Base-by-base conservation (phyloP, 495 filamentous ascomycete species). In the Tuber microsphaerosporum region DNA sequence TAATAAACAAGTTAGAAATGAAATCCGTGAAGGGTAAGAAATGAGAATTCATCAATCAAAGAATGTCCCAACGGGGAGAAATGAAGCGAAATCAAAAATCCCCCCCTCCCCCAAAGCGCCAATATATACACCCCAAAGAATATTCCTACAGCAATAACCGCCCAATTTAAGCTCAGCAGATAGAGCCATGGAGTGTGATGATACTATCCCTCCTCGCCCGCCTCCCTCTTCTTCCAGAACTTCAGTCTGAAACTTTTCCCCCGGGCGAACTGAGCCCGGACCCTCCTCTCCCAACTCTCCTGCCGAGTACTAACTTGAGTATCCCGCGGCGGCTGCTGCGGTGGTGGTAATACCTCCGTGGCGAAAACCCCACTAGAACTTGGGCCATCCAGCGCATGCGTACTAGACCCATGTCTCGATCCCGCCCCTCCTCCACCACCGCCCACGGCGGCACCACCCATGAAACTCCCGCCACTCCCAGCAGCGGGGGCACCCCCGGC, bases 271-370 rank as follows among this genome's bases (percentile, higher is more conserved):
- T 77, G 71, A 41, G 68, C 75, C 44, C 81, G 70, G 31, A 71
- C 75, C 44, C 77, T 82, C 70, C 70, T 73, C 45, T 82, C 81
- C 81, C 81, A 82, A 43, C 81, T 82, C 42, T 78, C 78, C 44
- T 82, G 81, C 45, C 77, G 71, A 45, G 70, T 42, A 51, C 72
- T 75, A n/a, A 69, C 34, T 10, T 43, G 72, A 10, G 56, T 5
- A 2, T 70, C 39, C 65, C 26, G 73, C 72, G 34, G 48, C 22
- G n/a, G 26, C 37, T 39, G 71, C 41, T 51, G 41, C 37, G 22
- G 20, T 0, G 69, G 48, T 1, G 69, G 48, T 73, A 46, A 43
- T 22, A 46, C 43, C 9, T 61, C 45, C 31, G 75, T 41, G 14
- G 75, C 51, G 69, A 73, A 73, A 42, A 73, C 70, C 20, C 70